Percentiles rank a stretch among this genome's conserved stretches.
These are phyloP conservation scores for Ogataea pini DNA, from an alignment of 805 yeast species.

Conservation along the genomic window DNA sequence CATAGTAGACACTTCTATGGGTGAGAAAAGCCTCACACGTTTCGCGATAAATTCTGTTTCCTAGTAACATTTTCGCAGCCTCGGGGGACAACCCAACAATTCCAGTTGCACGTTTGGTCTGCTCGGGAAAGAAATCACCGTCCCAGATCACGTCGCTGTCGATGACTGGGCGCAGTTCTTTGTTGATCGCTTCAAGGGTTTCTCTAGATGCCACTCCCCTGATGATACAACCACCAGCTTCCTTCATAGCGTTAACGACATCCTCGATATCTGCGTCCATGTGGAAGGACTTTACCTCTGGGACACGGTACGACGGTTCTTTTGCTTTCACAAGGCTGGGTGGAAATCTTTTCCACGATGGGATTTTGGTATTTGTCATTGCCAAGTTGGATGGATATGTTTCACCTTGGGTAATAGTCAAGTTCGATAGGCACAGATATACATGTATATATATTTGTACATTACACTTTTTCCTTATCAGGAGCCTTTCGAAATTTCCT, in stretches of 20 bases:
- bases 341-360: slow-evolving; percentile 11
- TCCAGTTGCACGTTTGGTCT: slow-evolving; percentile 16
- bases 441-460: background rate
- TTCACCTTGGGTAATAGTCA: no score
- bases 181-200: slow-evolving; percentile 18
- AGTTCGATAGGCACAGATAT: no score
- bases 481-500: background rate
- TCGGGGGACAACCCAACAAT: slow-evolving; percentile 15
- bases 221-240: slow-evolving; percentile 29
- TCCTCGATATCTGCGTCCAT: slow-evolving; percentile 17
- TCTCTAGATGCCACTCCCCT: slow-evolving; percentile 20
- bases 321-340: slow-evolving; percentile 10
- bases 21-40: slow-evolving; percentile 17
- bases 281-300: slow-evolving; percentile 14
- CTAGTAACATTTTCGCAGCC: slow-evolving; percentile 12
- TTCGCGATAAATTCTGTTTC: slow-evolving; percentile 10
- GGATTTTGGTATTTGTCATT: background rate
- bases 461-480: background rate
- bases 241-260: slow-evolving; percentile 21
- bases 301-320: slow-evolving; percentile 12
- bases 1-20: slow-evolving; percentile 13
- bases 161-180: slow-evolving; percentile 25
- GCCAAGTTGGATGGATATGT: background rate
- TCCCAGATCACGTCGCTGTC: slow-evolving; percentile 24
- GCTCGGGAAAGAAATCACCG: slow-evolving; percentile 17